Conservation (phyloP, 2,329 filamentous ascomycete species). For the Arthrobotrys conoides region DNA sequence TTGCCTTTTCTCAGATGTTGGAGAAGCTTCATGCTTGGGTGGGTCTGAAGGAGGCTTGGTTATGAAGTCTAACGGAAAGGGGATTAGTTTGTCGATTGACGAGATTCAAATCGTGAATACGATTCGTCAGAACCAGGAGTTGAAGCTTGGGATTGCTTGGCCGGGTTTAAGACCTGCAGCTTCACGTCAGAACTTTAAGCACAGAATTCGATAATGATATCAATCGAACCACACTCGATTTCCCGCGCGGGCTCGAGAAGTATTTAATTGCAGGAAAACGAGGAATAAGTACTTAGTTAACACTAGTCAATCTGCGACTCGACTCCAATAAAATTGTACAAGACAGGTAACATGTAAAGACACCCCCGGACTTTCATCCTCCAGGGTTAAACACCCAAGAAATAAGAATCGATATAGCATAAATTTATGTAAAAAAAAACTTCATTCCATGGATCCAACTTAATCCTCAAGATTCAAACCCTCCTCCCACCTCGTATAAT, state of each 20-base stretch:
- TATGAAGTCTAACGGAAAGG: constrained; percentile 2
- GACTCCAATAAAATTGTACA: too few relatives aligned
- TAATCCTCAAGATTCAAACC: neutral
- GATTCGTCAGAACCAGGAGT: constrained; percentile 5
- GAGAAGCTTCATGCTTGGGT: neutral
- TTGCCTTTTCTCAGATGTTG: neutral
- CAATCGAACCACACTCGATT: neutral
- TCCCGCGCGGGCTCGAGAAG: too few relatives aligned
- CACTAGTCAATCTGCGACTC: too few relatives aligned
- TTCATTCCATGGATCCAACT: too few relatives aligned
- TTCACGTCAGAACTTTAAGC: neutral
- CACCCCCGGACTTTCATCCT: too few relatives aligned
- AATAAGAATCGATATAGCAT: too few relatives aligned
- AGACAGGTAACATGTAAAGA: too few relatives aligned
- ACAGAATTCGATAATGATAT: neutral
- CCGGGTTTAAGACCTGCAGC: neutral
- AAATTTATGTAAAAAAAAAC: too few relatives aligned
- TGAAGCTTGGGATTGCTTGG: neutral
- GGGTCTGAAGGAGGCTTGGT: neutral
- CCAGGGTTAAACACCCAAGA: too few relatives aligned
- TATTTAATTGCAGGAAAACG: too few relatives aligned
- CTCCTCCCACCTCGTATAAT: constrained; percentile 15
- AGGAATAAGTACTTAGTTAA: too few relatives aligned
- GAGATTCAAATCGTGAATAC: constrained; percentile 6
- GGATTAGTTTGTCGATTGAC: constrained; percentile 17